A percentile compares a stretch with the other conserved stretches of the same genome.
These are phyloP conservation scores for Komagataella populi DNA, from an alignment of 805 yeast genomes.

Conservation along the genomic window DNA sequence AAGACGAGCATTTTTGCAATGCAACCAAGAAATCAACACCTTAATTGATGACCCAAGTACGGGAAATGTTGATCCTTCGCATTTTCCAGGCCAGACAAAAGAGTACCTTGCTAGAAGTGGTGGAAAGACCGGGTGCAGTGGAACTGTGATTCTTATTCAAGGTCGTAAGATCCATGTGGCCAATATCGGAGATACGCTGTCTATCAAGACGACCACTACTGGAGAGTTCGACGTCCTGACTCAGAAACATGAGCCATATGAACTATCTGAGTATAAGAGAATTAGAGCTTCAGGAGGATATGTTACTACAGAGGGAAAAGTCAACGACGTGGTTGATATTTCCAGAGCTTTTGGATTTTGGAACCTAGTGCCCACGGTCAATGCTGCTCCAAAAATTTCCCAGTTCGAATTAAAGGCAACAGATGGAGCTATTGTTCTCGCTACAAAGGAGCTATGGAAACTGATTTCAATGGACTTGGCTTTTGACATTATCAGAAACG, in stretches of 20 bases:
- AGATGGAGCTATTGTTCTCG: conserved; percentile 80
- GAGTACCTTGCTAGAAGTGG: conserved; percentile 55
- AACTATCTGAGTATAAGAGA: conserved; percentile 64
- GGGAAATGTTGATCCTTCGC: conserved; percentile 33
- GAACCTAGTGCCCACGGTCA: conserved; percentile 74
- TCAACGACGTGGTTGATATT: conserved; percentile 72
- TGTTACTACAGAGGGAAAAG: conserved; percentile 71
- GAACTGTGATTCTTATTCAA: conserved; percentile 66
- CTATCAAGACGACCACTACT: conserved; percentile 61
- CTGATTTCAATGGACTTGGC: conserved; percentile 71
- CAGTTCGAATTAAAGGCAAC: conserved; percentile 44
- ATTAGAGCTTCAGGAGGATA: conserved; percentile 87
- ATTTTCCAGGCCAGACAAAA: conserved; percentile 31
- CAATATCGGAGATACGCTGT: conserved; percentile 84
- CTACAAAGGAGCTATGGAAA: conserved; percentile 79
- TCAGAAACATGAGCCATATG: conserved; percentile 74
- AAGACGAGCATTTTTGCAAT: conserved; percentile 63
- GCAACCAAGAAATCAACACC: conserved; percentile 75
- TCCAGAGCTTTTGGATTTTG: conserved; percentile 91
- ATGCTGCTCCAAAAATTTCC: conserved; percentile 74
- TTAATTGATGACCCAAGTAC: conserved; percentile 26
- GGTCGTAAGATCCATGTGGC: conserved; percentile 66
- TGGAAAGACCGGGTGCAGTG: conserved; percentile 70
- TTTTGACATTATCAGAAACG: conserved; percentile 79
- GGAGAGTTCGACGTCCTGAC: conserved; percentile 72